Base-by-base conservation (phyloP, 306 rosid genomes). In the Astragalus membranaceus region DNA sequence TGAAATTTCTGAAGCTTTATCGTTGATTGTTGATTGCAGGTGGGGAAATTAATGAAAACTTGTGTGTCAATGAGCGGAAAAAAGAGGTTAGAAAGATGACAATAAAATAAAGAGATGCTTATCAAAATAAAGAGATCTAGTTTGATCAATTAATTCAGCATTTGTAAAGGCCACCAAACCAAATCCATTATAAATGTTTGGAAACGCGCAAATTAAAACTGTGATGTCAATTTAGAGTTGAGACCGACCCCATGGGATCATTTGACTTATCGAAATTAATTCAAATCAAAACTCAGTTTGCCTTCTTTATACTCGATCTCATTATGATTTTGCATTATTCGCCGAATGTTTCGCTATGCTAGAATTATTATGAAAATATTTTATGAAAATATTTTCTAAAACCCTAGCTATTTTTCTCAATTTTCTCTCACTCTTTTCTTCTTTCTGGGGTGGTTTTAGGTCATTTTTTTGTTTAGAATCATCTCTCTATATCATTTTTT, bases 281-380 rank as follows among this genome's bases (percentile, higher is more conserved):
- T 63, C 23, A 43, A 23, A 44, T 1, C 4, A 10, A 4, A 42
- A 5, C 14, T 7, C 7, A 32, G 10, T 9, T 20, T 39, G 33
- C 35, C 10, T 30, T 37, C 48, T 61, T 5, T 17, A n/a, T 13
- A 10, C 14, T 7, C 7, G 4, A 0, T 52, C 5, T 23, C 26
- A 69, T 39, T 17, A 39, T 67, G 36, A 13, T 10, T 17, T 52
- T 77, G 65, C 35, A 13, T 69, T 69, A 73, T 43, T 41, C 10
- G 23, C 83, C 79, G 76, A 79, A 68, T 53, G 32, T 68, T 75
- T 62, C 14, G 77, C 32, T 70, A 14, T 7, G 42, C 5, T 23
- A 9, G 6, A 51, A 17, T 51, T 51, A 51, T 8, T 8, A 7
- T 29, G 12, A 29, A 51, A n/a, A n/a, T n/a, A n/a, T n/a, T n/a